Evolutionary conservation across 2,329 filamentous ascomycete species (phyloP), one percentile per base, ranked within the genome.

Genomic region (Chaetomiaceae sp.): DNA sequence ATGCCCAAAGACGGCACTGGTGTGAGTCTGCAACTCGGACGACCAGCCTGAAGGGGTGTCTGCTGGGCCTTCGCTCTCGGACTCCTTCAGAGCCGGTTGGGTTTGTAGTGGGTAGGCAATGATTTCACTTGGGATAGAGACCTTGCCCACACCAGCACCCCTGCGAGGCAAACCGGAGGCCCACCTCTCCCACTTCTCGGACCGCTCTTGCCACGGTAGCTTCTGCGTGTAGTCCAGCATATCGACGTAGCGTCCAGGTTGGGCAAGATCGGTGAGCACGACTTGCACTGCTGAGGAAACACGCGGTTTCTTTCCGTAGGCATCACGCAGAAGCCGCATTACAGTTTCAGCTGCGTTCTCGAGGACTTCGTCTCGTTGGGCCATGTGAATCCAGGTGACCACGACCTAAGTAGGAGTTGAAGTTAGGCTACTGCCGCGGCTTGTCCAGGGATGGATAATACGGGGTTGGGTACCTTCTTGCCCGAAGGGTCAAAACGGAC

Each of bases 1-100:
- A 43, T 75, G 71, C 15, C 77, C 77, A 53, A 80, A 80, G 3
- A 66, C 64, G 10, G 74, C 74, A 3, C 56, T 60, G 1, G 70
- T 68, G 8, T 57, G 37, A 52, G 62, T 42, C 15, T 49, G 19
- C 40, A 46, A 36, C 18, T 47, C 12, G 42, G 38, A 8, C 51
- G 53, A 52, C 58, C 58, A 60, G 37, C 37, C 40, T 4, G 29
- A 35, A 19, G 26, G 14, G 29, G 6, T 19, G 8, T 22, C 19
- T 26, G 18, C 27, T 18, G 22, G 19, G 6, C 1, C 3, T 15
- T 17, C 18, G 15, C 1, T 6, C 15, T 17, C 18, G 15, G 33
- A 26, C 30, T 43, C 30, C 30, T 27, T 22, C n/a, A 9, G n/a
- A 18, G 18, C 19, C 9, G 35, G 17, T 18, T 24, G 29, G n/a